These are phyloP conservation scores for Rhizopogon vesiculosus DNA, from an alignment of 768 basidiomycete genomes.

Conservation along the genomic window DNA sequence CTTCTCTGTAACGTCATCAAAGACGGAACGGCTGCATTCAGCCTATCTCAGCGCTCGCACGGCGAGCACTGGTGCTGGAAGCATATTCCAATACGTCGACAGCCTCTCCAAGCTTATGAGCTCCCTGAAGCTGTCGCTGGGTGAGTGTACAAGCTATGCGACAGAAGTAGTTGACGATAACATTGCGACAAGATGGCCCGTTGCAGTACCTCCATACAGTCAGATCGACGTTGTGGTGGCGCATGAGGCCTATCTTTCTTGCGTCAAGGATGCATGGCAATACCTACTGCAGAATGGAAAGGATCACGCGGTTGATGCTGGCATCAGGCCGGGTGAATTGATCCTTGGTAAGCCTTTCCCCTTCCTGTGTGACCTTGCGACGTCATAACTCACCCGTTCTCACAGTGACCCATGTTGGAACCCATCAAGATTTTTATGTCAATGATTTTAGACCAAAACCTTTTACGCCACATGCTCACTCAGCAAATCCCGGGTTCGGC, in stretches of 20 bases:
- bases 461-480: slow-evolving; percentile 5
- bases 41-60: slow-evolving; percentile 14
- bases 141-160: slow-evolving; percentile 13
- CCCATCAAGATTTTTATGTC: slow-evolving; percentile 36
- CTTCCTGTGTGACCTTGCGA: not conserved
- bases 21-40: slow-evolving; percentile 21
- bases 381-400: not conserved
- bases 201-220: slow-evolving; percentile 32
- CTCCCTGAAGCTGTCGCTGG: slow-evolving; percentile 29
- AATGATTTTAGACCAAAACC: slow-evolving; percentile 26
- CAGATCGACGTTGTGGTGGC: slow-evolving; percentile 35
- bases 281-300: slow-evolving; percentile 30
- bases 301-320: slow-evolving; percentile 24
- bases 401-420: slow-evolving; percentile 37
- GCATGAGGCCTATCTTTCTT: slow-evolving; percentile 25
- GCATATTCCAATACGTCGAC: slow-evolving; percentile 20
- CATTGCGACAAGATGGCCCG: slow-evolving; percentile 34
- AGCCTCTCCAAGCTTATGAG: slow-evolving; percentile 30
- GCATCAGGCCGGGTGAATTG: slow-evolving; percentile 37
- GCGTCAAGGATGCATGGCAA: slow-evolving; percentile 34
- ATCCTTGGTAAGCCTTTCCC: slow-evolving; percentile 32
- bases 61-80: slow-evolving; percentile 38
- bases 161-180: not conserved
- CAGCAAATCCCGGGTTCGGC: slow-evolving; percentile 2
- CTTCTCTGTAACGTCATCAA: slow-evolving; percentile 34